phyloP scores from a whole-genome alignment of 2,329 filamentous ascomycete genomes.

The Colletotrichum sp. region DNA sequence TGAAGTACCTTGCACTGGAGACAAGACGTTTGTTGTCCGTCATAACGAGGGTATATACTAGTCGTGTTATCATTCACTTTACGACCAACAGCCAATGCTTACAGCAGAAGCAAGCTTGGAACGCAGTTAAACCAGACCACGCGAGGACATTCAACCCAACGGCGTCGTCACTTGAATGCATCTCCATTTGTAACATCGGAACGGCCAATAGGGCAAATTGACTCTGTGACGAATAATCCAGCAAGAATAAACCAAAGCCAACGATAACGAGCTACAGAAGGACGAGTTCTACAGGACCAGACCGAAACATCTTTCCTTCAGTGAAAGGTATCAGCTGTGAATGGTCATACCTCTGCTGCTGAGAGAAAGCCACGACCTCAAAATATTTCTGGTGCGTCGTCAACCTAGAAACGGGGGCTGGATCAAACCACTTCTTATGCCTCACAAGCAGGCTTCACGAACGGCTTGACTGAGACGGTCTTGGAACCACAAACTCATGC shows the following conservation, averaged over 20 bases:
- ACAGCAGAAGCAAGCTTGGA: background rate
- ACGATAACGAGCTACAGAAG: rapidly evolving
- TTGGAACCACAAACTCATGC: background rate
- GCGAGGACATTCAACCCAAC: background rate
- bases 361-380: background rate
- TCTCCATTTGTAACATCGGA: background rate
- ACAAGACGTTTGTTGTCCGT: background rate
- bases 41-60: background rate
- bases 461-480: background rate
- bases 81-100: background rate
- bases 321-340: background rate
- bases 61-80: background rate
- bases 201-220: background rate
- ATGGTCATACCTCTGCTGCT: background rate
- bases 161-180: background rate
- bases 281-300: background rate
- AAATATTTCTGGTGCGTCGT: background rate
- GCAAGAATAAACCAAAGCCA: background rate
- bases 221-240: background rate
- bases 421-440: background rate
- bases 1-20: rapidly evolving
- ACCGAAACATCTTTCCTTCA: background rate
- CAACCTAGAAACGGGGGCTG: background rate
- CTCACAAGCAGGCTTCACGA: rapidly evolving
- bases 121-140: background rate